Evolutionary conservation across 2,329 filamentous ascomycete genomes (phyloP).

Genomic region (Trichoderma gracile): DNA sequence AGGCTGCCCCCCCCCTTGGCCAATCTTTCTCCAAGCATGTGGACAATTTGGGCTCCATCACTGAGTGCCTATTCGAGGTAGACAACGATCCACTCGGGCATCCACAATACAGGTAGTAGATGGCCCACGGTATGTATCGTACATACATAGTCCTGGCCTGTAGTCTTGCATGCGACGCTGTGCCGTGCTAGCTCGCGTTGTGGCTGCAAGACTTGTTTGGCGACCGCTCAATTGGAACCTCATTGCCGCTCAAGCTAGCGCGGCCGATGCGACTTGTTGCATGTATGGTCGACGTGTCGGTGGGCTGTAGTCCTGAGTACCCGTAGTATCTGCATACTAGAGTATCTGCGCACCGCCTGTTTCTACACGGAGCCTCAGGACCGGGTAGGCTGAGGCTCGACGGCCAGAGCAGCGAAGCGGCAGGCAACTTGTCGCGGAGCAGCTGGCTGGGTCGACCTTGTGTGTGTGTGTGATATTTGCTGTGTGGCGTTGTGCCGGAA

Average conservation of each 20-base stretch:
- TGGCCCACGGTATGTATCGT: conserved; percentile 15
- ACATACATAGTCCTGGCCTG: too few relatives aligned
- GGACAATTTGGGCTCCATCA: conserved; percentile 24
- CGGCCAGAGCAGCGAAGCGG: background rate
- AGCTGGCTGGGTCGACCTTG: background rate
- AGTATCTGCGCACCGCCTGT: conserved; percentile 23
- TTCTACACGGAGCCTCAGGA: conserved; percentile 6
- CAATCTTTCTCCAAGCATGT: conserved; percentile 25
- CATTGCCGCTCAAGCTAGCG: conserved; percentile 28
- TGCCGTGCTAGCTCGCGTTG: conserved; percentile 21
- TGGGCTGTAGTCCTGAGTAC: conserved; percentile 20
- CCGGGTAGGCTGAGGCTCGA: background rate
- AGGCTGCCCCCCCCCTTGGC: conserved; percentile 18
- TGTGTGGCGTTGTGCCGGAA: conserved; percentile 3
- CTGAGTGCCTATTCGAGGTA: conserved; percentile 23
- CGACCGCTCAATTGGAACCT: conserved; percentile 29
- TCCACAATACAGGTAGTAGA: conserved; percentile 7
- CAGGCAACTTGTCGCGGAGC: background rate
- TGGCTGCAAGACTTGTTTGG: conserved; percentile 21
- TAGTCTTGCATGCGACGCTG: conserved; percentile 25
- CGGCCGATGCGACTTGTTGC: conserved; percentile 25
- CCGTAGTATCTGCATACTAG: conserved; percentile 8
- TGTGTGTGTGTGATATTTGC: background rate
- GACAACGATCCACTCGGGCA: conserved; percentile 22
- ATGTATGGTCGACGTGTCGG: conserved; percentile 27